These are phyloP conservation scores for Mycena sp. DNA, from an alignment of 1,284 basidiomycete genomes.

Conservation along the genomic window DNA sequence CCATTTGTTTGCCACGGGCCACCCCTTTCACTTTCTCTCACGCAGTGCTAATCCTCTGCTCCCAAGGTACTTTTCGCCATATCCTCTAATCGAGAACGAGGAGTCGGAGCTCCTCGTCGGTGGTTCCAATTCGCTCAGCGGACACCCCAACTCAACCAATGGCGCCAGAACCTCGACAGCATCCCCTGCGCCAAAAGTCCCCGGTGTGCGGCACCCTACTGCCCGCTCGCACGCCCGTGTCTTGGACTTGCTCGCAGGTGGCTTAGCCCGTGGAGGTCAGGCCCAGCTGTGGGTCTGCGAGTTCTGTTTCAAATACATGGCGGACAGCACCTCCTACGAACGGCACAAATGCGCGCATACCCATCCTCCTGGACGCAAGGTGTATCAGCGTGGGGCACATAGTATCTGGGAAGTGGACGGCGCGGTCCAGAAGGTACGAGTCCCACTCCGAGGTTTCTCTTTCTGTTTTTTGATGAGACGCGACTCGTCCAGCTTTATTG, in stretches of 20 bases:
- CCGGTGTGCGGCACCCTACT: constrained; percentile 56
- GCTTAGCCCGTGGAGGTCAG: constrained; percentile 64
- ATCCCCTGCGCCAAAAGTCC: constrained; percentile 49
- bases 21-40: neutral
- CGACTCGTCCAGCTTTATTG: constrained; percentile 80
- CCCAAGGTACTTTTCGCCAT: constrained; percentile 88
- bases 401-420: constrained; percentile 98
- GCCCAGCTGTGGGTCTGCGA: constrained; percentile 85
- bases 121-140: constrained; percentile 14
- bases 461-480: constrained; percentile 11
- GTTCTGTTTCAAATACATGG: constrained; percentile 97
- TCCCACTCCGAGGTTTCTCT: neutral
- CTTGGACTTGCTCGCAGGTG: constrained; percentile 74
- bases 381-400: constrained; percentile 91
- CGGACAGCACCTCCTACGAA: constrained; percentile 76
- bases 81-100: constrained; percentile 77
- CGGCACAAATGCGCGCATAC: constrained; percentile 77
- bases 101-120: constrained; percentile 52
- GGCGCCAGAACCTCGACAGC: constrained; percentile 36
- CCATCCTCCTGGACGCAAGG: constrained; percentile 89
- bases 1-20: too few species aligned
- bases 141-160: constrained; percentile 14
- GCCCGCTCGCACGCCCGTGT: constrained; percentile 72
- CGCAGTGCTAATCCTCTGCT: too few species aligned
- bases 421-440: constrained; percentile 77